Evolutionary conservation across 345 rosid genomes (phyloP), one percentile per base, ranked within the genome.

Genomic region (Pistacia vera): DNA sequence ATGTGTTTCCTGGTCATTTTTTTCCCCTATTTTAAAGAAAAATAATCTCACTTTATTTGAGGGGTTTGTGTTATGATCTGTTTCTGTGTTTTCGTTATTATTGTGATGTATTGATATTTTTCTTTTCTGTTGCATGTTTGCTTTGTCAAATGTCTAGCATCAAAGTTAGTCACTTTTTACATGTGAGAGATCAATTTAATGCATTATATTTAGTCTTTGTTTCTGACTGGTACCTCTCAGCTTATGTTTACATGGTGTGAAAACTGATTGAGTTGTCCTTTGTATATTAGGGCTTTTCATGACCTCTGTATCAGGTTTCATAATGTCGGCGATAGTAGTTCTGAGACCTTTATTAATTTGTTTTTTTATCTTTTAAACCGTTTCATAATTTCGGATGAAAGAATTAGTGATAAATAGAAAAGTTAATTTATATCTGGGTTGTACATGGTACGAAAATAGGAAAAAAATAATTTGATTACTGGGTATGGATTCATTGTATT

Each of bases 201-300:
- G 78, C 20, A 63, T 72, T 44, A 66, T 33, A 71, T 73, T 76
- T 73, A 54, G 61, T 73, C 77, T 71, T 78, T 60, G 75, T 33
- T 78, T 71, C 18, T 80, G 79, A 41, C 73, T 44, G 75, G 75
- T 79, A 75, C 78, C 73, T 72, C 66, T 20, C 73, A 63, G 65
- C 80, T 60, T 63, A 28, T 74, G 68, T 63, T 13, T 60, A 12
- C 63, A 28, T 48, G 10, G 9, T 51, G 14, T 55, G n/a, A 35
- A 63, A 49, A 25, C 18, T 46, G 25, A 49, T 72, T 59, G 28
- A 3, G 52, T 46, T 22, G 1, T 33, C 33, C 14, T 7, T 41
- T 41, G 46, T 41, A 41, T 30, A 44, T 13, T 44, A 66, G 52
- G 18, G 16, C 12, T 48, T 4, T 66, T 12, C n/a, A 5, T 66